phyloP scores from a whole-genome alignment of 2,329 filamentous ascomycete genomes.

The Exophiala calicioides region DNA sequence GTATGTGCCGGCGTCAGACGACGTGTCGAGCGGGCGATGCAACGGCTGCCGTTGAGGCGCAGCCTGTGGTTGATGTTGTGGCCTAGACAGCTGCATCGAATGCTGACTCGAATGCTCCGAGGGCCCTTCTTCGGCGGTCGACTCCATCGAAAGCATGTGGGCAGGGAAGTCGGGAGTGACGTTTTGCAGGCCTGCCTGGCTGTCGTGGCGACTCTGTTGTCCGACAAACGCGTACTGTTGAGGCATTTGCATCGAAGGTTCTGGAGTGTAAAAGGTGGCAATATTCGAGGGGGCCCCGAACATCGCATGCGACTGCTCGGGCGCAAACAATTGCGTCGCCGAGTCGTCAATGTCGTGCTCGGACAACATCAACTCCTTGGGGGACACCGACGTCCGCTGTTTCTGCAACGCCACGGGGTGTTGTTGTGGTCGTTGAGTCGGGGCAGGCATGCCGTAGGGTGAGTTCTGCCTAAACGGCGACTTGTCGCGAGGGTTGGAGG shows the following conservation, averaged over 20 bases:
- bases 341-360: slow-evolving; percentile 76
- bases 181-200: slow-evolving; percentile 39
- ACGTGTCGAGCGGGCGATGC: slow-evolving; percentile 62
- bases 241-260: slow-evolving; percentile 27
- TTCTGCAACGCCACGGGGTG: slow-evolving; percentile 41
- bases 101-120: slow-evolving; percentile 30
- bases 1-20: slow-evolving; percentile 83
- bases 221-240: slow-evolving; percentile 32
- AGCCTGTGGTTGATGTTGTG: slow-evolving; percentile 21
- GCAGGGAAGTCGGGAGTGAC: slow-evolving; percentile 60
- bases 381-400: slow-evolving; percentile 84
- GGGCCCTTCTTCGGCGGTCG: slow-evolving; percentile 55
- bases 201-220: slow-evolving; percentile 32
- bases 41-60: slow-evolving; percentile 39
- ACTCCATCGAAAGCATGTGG: slow-evolving; percentile 63
- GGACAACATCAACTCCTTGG: slow-evolving; percentile 86
- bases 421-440: slow-evolving; percentile 40
- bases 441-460: slow-evolving; percentile 54
- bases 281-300: slow-evolving; percentile 45
- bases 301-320: slow-evolving; percentile 53
- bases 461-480: slow-evolving; percentile 81
- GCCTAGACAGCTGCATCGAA: slow-evolving; percentile 35
- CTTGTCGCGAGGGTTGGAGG: slow-evolving; percentile 60
- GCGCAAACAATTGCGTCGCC: slow-evolving; percentile 69
- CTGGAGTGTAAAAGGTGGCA: slow-evolving; percentile 38